Evolutionary conservation across 2,329 filamentous ascomycete species (phyloP).

Genomic region (Calonectria crousiana): DNA sequence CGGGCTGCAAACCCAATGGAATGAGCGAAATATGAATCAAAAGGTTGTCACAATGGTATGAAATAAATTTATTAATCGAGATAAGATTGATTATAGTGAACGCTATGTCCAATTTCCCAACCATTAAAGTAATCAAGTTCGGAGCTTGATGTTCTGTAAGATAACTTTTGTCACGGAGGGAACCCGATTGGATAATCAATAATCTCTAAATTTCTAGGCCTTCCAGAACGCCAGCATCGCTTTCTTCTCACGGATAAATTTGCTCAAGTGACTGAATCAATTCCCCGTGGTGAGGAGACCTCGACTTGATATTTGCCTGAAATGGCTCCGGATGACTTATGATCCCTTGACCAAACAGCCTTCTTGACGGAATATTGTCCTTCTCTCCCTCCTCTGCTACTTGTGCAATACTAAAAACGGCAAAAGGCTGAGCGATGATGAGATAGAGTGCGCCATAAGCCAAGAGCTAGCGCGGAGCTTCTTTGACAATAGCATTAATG

Average conservation of each 20-base stretch:
- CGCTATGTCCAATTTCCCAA: background rate
- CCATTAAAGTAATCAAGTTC: background rate
- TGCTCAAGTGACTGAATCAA: conserved; percentile 31
- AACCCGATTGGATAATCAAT: no score
- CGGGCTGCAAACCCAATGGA: background rate
- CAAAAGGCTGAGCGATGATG: conserved; percentile 55
- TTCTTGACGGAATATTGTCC: background rate
- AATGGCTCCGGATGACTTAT: conserved; percentile 32
- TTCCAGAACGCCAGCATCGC: conserved; percentile 25
- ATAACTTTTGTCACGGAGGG: no score
- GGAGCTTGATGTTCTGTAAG: no score
- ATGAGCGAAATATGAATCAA: background rate
- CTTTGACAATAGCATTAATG: conserved; percentile 45
- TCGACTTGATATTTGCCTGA: conserved; percentile 25
- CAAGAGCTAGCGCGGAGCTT: conserved; percentile 44
- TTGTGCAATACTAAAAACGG: conserved; percentile 56
- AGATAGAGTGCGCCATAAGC: conserved; percentile 47
- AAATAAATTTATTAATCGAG: background rate
- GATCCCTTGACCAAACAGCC: conserved; percentile 28
- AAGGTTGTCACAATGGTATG: background rate
- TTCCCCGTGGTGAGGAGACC: conserved; percentile 22
- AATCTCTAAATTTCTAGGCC: background rate
- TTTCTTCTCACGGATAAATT: conserved; percentile 32
- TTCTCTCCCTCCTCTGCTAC: background rate
- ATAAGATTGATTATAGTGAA: background rate